phyloP scores from a whole-genome alignment of 495 filamentous ascomycete species.

The Jackrogersella multiformis region DNA sequence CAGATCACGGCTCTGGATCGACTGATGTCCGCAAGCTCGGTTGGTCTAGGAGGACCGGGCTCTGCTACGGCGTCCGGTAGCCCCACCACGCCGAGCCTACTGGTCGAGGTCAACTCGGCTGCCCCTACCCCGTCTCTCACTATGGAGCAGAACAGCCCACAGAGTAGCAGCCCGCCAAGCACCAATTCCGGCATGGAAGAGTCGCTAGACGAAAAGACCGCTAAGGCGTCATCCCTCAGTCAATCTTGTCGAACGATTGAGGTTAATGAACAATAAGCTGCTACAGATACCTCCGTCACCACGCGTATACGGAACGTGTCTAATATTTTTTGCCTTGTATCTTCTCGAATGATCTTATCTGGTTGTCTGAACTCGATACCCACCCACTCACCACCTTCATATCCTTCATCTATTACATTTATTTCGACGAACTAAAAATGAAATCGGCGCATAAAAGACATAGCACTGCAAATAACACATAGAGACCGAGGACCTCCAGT shows the following conservation, averaged over 20 bases:
- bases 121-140: conserved; percentile 67
- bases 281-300: background rate
- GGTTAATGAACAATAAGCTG: conserved; percentile 27
- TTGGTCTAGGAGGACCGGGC: conserved; percentile 1
- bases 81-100: conserved; percentile 48
- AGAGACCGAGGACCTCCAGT: conserved; percentile 14
- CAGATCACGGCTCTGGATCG: conserved; percentile 78
- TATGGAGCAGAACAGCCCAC: conserved; percentile 71
- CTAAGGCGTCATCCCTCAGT: conserved; percentile 10
- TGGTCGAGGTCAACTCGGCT: conserved; percentile 60
- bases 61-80: conserved; percentile 23
- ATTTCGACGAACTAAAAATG: conserved; percentile 15
- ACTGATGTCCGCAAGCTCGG: conserved; percentile 57
- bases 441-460: conserved; percentile 18
- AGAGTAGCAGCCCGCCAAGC: conserved; percentile 69
- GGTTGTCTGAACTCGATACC: background rate
- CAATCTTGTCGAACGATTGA: conserved; percentile 17
- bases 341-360: background rate
- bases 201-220: conserved; percentile 29
- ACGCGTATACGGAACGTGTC: background rate
- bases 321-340: background rate
- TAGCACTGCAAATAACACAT: conserved; percentile 31
- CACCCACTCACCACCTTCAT: background rate
- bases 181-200: conserved; percentile 64
- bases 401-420: conserved; percentile 9